Conservation (phyloP, 2,329 filamentous ascomycete species). For the Talaromyces pinophilus region DNA sequence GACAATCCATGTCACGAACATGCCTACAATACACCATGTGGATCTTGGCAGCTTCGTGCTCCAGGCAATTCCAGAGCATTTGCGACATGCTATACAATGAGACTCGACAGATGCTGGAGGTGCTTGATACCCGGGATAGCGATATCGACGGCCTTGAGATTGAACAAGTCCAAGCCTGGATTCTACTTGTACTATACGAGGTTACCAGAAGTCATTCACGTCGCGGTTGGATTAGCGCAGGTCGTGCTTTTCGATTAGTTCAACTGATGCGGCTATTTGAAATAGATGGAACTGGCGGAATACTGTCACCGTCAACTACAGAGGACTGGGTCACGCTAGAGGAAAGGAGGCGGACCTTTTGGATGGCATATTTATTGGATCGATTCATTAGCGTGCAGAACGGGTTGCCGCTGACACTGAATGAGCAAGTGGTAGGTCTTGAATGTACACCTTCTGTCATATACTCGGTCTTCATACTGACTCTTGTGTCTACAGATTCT, state of each 20-base stretch:
- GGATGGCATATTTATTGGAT: conserved; percentile 45
- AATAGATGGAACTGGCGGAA: conserved; percentile 31
- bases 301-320: conserved; percentile 12
- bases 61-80: conserved; percentile 35
- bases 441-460: neutral
- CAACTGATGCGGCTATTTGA: conserved; percentile 41
- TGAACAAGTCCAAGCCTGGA: conserved; percentile 42
- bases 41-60: conserved; percentile 38
- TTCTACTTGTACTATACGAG: conserved; percentile 43
- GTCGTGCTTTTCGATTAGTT: conserved; percentile 41
- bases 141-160: conserved; percentile 25
- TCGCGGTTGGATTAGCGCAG: conserved; percentile 41
- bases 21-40: conserved; percentile 43
- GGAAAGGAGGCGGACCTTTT: conserved; percentile 42
- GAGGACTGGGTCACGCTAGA: conserved; percentile 36
- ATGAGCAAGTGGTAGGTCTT: conserved; percentile 33
- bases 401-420: conserved; percentile 35
- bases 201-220: conserved; percentile 37
- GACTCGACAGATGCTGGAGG: conserved; percentile 31
- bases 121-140: conserved; percentile 18
- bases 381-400: conserved; percentile 38
- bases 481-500: conserved; percentile 21
- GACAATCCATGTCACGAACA: conserved; percentile 25
- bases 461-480: neutral
- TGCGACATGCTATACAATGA: conserved; percentile 32